Evolutionary conservation across 768 basidiomycete species (phyloP).

Genomic region (Mycena belliarum): DNA sequence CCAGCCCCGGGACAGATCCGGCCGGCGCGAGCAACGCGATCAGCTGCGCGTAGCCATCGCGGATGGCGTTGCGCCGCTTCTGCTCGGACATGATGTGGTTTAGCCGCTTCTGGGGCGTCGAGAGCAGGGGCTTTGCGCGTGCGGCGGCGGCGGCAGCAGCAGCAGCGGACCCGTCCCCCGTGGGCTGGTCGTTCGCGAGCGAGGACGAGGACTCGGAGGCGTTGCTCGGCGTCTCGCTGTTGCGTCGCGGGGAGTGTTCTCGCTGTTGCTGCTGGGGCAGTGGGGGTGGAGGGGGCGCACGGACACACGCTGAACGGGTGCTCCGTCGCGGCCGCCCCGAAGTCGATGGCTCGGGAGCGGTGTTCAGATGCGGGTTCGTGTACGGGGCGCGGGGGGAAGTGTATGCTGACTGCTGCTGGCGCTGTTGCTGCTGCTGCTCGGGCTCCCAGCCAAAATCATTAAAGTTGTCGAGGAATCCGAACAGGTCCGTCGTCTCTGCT

Average conservation of each 20-base stretch:
- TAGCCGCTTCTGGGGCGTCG: slow-evolving; percentile 82
- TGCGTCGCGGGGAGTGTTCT: slow-evolving; percentile 1
- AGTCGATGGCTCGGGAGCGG: slow-evolving; percentile 43
- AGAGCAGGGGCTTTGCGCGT: slow-evolving; percentile 62
- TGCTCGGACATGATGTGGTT: slow-evolving; percentile 97
- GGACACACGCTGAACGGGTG: slow-evolving; percentile 30
- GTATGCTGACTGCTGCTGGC: not conserved
- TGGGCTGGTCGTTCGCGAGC: not conserved
- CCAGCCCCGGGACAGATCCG: slow-evolving; percentile 63
- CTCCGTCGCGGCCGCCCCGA: slow-evolving; percentile 33
- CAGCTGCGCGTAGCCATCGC: slow-evolving; percentile 85
- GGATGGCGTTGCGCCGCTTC: slow-evolving; percentile 89
- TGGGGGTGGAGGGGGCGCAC: slow-evolving; percentile 27
- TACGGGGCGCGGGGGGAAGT: slow-evolving; percentile 38
- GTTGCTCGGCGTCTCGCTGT: slow-evolving; percentile 21
- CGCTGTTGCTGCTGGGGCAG: slow-evolving; percentile 22
- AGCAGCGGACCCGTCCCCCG: slow-evolving; percentile 5
- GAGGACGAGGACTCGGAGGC: slow-evolving; percentile 20
- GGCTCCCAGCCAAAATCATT: slow-evolving; percentile 53
- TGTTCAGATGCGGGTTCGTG: slow-evolving; percentile 50
- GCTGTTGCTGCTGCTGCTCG: slow-evolving; percentile 3
- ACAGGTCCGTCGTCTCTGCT: slow-evolving; percentile 74
- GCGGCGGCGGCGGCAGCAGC: slow-evolving; percentile 20
- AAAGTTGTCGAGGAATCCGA: slow-evolving; percentile 84
- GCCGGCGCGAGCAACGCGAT: slow-evolving; percentile 82